Base-by-base conservation (phyloP, 1,139 yeast species). In the Magnusiomyces tetraspermus region DNA sequence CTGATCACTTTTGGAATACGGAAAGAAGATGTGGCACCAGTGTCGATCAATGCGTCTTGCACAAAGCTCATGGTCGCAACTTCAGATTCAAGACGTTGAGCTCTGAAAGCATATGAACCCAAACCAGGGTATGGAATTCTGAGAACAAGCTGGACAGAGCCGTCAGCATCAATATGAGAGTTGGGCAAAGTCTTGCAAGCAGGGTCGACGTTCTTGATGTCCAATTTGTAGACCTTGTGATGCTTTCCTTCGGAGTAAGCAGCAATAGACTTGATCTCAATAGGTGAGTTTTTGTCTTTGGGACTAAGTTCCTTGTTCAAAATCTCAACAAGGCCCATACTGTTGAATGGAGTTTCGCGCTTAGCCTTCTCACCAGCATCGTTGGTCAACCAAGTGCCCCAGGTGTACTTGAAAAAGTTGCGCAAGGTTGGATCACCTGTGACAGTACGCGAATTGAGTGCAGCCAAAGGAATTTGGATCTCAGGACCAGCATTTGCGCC, bases 191-290 rank as follows among this genome's bases (percentile, higher is more conserved):
- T 49, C 19, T 51, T 51, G n/a, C 31, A 28, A 13, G 77, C 71
- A 59, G 79, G 82, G 6, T 76, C 82, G 22, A 46, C 49, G 50
- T 83, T 77, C 55, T 78, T 76, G 54, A 89, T 73, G 22, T 79
- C 78, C 37, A 88, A 71, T 63, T 83, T 80, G 69, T 89, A 92
- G 53, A 90, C 74, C 65, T 96, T 78, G 70, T 92, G 92, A 65
- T 88, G 96, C 69, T 87, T 88, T 53, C 97, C 97, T 68, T 92
- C 97, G 63, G 88, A 96, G 57, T 88, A 76, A 57, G 95, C 84
- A 54, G 87, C 80, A 65, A 92, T 80, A 49, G 89, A 82, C 64
- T 80, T 82, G 62, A 88, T 74, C 30, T 72, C 72, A 47, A 76
- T 77, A 37, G 59, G 61, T 17, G 59, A 57, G 64, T 59, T 47